Base-by-base conservation (phyloP, 257 asterid species). In the Nicotiana tabacum region DNA sequence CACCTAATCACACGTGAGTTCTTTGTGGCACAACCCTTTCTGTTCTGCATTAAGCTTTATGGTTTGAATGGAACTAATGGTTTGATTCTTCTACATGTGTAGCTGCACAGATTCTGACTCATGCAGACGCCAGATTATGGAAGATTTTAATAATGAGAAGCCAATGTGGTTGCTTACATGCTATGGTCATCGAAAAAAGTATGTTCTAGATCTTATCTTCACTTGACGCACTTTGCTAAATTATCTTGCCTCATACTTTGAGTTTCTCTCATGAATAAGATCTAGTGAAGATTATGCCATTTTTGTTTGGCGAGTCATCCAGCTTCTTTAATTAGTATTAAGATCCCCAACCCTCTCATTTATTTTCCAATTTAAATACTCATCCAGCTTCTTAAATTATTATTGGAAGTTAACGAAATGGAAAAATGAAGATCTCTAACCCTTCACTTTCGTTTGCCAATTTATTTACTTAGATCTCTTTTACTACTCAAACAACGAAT, bases 121-220 rank as follows among this genome's bases (percentile, higher is more conserved):
- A 68, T 96, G 99, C 92, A 94, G 87, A 89, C 91, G 88, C 43
- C 56, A 87, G 53, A 90, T 93, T 35, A 68, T 86, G 83, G 99
- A 91, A 81, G 98, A 92, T 79, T 87, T 90, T 62, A 74, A 92
- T 82, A 87, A 90, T 78, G 99, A 96, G 93, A 94, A 86, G 81
- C 98, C 98, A 56, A 77, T 56, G 21, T 94, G 99, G 99, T 90
- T 88, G 70, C 98, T 96, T 84, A 94, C 97, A 43, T 92, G 99
- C 85, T 96, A 94, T 90, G 95, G 95, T 85, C 99, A 96, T 85
- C 66, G 46, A 51, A 88, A 85, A 86, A 69, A 89, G 99, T 94
- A 94, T 83, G 96, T 82, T 66, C 24, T 30, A 29, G 80, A 48
- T 74, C 64, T 48, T 51, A 27, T 15, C 80, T 74, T 15, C 55